Percentiles rank a stretch among this genome's conserved stretches.
These are phyloP conservation scores for Ciborinia camelliae DNA, from an alignment of 2,329 filamentous ascomycete species.

Conservation along the genomic window DNA sequence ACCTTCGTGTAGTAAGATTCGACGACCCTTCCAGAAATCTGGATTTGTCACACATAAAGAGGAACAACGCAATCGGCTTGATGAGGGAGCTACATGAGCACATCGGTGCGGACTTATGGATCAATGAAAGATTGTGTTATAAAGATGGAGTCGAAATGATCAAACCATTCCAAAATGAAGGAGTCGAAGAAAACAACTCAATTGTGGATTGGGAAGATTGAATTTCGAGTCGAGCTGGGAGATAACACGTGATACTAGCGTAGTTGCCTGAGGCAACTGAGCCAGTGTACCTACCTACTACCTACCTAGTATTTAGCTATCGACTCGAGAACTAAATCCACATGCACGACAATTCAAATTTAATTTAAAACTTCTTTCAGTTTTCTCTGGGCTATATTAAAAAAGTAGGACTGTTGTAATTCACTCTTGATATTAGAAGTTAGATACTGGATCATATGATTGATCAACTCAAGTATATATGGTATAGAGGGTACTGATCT, in stretches of 20 bases:
- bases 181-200: too few species aligned
- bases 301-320: too few species aligned
- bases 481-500: too few species aligned
- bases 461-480: background rate
- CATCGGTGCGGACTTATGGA: background rate
- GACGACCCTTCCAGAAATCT: background rate
- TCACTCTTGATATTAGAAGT: background rate
- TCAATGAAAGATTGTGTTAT: conserved; percentile 4
- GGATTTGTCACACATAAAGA: background rate
- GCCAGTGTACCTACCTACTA: too few species aligned
- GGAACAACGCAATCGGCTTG: background rate
- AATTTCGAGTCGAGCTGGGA: too few species aligned
- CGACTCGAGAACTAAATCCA: too few species aligned
- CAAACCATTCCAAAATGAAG: background rate
- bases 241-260: too few species aligned
- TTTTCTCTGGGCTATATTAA: too few species aligned
- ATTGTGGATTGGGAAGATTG: too few species aligned
- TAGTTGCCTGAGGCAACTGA: too few species aligned
- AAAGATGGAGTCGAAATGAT: background rate
- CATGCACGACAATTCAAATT: too few species aligned
- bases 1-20: background rate
- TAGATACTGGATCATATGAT: background rate
- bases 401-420: background rate
- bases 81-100: background rate
- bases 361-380: too few species aligned